Percentiles rank a stretch among this genome's conserved stretches.
phyloP scores from a whole-genome alignment of 2,329 filamentous ascomycete species.

The Monosporascus sp. region DNA sequence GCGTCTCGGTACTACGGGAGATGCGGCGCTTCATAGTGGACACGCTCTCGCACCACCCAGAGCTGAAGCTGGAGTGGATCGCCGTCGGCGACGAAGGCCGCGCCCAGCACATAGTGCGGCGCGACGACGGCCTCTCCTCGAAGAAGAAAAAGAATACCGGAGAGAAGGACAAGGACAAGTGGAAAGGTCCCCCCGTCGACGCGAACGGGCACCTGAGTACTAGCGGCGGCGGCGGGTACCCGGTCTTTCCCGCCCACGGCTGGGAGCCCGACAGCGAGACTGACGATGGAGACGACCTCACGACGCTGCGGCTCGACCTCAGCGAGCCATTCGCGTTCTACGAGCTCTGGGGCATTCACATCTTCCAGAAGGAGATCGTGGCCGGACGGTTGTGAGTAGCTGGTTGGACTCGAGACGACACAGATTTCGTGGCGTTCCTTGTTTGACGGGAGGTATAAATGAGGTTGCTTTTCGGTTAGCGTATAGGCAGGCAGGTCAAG shows the following conservation, averaged over 20 bases:
- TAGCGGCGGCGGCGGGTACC: slow-evolving; percentile 15
- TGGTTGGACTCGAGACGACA: background rate
- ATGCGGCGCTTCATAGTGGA: slow-evolving; percentile 55
- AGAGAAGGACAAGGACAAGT: slow-evolving; percentile 30
- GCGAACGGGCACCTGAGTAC: background rate
- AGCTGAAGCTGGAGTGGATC: slow-evolving; percentile 53
- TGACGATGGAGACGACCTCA: slow-evolving; percentile 28
- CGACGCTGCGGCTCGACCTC: slow-evolving; percentile 29
- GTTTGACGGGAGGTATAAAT: too few relatives aligned
- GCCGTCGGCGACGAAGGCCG: slow-evolving; percentile 45
- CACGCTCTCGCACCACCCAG: slow-evolving; percentile 48
- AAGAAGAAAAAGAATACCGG: slow-evolving; percentile 21
- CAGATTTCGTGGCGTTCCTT: background rate
- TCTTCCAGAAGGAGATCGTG: slow-evolving; percentile 54
- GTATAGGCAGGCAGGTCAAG: too few relatives aligned
- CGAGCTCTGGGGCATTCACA: slow-evolving; percentile 43
- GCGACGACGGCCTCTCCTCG: slow-evolving; percentile 1
- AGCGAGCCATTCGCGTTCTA: slow-evolving; percentile 36
- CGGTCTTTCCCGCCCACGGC: slow-evolving; percentile 18
- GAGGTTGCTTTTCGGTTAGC: too few relatives aligned
- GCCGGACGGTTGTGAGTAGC: slow-evolving; percentile 32
- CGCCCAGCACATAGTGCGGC: slow-evolving; percentile 44
- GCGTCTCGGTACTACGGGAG: slow-evolving; percentile 51
- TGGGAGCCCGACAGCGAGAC: slow-evolving; percentile 28
- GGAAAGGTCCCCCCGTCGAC: slow-evolving; percentile 16